A percentile compares a stretch with the other conserved stretches of the same genome.
Evolutionary conservation across 2,329 filamentous ascomycete species (phyloP).

Genomic region (Diaporthe capsici): DNA sequence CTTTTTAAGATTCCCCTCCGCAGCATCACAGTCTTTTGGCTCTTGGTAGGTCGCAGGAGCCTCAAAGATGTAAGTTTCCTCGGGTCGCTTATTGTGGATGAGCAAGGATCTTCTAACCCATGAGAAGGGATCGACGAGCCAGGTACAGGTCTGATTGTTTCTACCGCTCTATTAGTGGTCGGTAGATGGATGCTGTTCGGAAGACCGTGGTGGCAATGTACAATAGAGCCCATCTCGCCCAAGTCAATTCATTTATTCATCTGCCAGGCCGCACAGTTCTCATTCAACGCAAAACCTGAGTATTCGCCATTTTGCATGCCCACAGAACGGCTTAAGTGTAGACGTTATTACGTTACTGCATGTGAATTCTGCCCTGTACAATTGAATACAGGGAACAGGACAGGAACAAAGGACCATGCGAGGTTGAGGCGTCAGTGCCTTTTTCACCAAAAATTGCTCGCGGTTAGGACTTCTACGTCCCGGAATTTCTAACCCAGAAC

Average conservation of each 20-base stretch:
- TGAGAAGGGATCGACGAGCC: rapidly evolving
- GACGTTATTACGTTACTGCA: not conserved
- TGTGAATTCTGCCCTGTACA: not conserved
- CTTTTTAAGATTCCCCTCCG: not conserved
- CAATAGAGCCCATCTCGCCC: not conserved
- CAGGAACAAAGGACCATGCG: not conserved
- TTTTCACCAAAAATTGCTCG: not conserved
- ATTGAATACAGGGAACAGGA: not conserved
- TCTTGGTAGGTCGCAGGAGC: not conserved
- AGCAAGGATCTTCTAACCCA: not conserved
- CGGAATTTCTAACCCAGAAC: not conserved
- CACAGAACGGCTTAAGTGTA: rapidly evolving
- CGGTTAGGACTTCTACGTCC: rapidly evolving
- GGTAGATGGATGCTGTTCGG: not conserved
- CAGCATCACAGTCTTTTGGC: not conserved
- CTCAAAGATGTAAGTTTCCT: not conserved
- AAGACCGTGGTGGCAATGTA: not conserved
- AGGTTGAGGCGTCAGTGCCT: too few species aligned
- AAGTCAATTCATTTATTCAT: not conserved
- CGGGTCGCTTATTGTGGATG: not conserved
- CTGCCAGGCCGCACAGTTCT: not conserved
- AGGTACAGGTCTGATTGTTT: not conserved
- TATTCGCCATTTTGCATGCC: not conserved
- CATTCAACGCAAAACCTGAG: not conserved
- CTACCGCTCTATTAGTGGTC: not conserved